A percentile compares a stretch with the other conserved stretches of the same genome.
Evolutionary conservation across 768 basidiomycete genomes (phyloP).

Genomic region (Phlebiopsis flavidoalba): DNA sequence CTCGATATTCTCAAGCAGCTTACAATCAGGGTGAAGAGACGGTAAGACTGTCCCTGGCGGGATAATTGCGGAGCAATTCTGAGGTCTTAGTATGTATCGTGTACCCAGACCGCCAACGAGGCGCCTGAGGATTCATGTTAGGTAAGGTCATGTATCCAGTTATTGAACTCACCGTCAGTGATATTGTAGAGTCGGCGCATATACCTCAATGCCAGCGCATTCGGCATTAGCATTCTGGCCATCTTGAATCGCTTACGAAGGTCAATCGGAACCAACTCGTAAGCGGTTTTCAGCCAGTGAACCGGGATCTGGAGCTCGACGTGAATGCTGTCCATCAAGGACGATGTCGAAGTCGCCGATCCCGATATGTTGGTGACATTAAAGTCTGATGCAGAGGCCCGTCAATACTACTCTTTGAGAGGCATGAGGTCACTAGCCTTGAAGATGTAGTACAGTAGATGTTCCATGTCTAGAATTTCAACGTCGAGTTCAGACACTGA

Average conservation of each 20-base stretch:
- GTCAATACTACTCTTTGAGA: neutral
- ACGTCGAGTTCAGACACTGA: slow-evolving; percentile 69
- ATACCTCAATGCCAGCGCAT: slow-evolving; percentile 65
- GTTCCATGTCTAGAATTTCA: slow-evolving; percentile 72
- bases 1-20: slow-evolving; percentile 15
- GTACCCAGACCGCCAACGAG: slow-evolving; percentile 27
- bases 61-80: slow-evolving; percentile 52
- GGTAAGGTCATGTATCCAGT: neutral
- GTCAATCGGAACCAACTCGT: slow-evolving; percentile 69
- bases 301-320: slow-evolving; percentile 73
- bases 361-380: slow-evolving; percentile 39
- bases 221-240: slow-evolving; percentile 71
- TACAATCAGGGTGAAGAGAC: slow-evolving; percentile 53
- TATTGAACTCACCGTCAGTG: slow-evolving; percentile 36
- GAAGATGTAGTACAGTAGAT: slow-evolving; percentile 74
- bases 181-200: slow-evolving; percentile 74
- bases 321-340: slow-evolving; percentile 76
- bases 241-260: slow-evolving; percentile 56
- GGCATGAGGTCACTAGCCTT: slow-evolving; percentile 42
- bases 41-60: slow-evolving; percentile 33
- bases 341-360: slow-evolving; percentile 64
- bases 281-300: slow-evolving; percentile 75
- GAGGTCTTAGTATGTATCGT: slow-evolving; percentile 58
- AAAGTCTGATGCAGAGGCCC: slow-evolving; percentile 41
- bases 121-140: slow-evolving; percentile 10